Conservation (phyloP, 2,329 filamentous ascomycete genomes). For the Aspergillus hortae region DNA sequence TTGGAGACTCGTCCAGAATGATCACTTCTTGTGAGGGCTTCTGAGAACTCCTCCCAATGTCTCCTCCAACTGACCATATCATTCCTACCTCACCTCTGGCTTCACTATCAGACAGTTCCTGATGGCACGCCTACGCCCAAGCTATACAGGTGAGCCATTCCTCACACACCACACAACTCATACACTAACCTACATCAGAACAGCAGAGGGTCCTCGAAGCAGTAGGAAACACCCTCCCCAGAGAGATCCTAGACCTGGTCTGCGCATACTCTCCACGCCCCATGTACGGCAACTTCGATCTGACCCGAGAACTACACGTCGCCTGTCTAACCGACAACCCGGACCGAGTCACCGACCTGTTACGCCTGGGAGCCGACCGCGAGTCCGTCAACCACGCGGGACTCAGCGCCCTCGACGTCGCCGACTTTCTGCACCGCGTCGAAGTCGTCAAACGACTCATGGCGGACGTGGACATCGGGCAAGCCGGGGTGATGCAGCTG, state of each 20-base stretch:
- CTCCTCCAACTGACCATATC: too few species aligned
- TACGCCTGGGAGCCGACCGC: constrained; percentile 8
- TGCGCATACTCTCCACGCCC: neutral
- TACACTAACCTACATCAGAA: neutral
- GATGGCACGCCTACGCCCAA: too few species aligned
- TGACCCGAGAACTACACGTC: constrained; percentile 5
- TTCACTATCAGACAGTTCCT: too few species aligned
- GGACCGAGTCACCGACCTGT: constrained; percentile 3
- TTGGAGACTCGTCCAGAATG: too few species aligned
- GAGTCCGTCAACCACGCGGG: constrained; percentile 6
- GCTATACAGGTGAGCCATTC: neutral
- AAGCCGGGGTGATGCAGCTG: constrained; percentile 7
- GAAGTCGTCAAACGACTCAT: constrained; percentile 9
- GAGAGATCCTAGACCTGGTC: neutral
- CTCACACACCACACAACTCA: neutral
- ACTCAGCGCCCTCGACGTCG: constrained; percentile 10
- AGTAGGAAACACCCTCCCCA: neutral
- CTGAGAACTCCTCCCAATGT: too few species aligned
- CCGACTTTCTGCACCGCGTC: constrained; percentile 6
- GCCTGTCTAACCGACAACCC: constrained; percentile 9
- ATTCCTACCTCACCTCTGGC: too few species aligned
- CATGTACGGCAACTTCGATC: neutral
- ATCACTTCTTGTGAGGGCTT: too few species aligned
- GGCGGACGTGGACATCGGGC: constrained; percentile 1
- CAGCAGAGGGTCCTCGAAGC: neutral